These are phyloP conservation scores for Rubia peregrina DNA, from an alignment of 305 asterid species.

Conservation along the genomic window DNA sequence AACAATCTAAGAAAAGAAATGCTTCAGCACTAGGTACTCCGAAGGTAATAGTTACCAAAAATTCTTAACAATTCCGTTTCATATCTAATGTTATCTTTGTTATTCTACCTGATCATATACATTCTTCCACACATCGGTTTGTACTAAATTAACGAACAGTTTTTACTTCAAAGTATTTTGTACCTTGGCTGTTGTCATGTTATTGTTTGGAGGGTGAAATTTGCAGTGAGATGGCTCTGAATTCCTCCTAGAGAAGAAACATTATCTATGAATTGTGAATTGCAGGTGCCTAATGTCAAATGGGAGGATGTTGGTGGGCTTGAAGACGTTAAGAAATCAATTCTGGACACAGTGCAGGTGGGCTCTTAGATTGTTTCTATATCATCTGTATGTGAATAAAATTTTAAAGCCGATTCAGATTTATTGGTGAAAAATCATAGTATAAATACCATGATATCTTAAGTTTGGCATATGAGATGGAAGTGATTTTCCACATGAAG, in stretches of 20 bases:
- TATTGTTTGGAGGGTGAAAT: neutral
- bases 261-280: neutral
- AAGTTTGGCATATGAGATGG: neutral
- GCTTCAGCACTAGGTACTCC: slow-evolving; percentile 97
- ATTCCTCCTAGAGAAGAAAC: slow-evolving; percentile 1
- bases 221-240: neutral
- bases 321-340: slow-evolving; percentile 92
- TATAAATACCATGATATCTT: neutral
- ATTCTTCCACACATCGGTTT: neutral
- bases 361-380: slow-evolving; percentile 13
- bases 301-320: slow-evolving; percentile 99
- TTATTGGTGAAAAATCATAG: neutral
- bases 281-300: slow-evolving; percentile 84
- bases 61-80: neutral
- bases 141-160: neutral
- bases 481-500: neutral
- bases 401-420: neutral
- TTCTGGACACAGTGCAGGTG: slow-evolving; percentile 97
- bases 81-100: slow-evolving; percentile 2
- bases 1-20: slow-evolving; percentile 85
- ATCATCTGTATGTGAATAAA: neutral
- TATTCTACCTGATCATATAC: neutral
- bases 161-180: neutral
- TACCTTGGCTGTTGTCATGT: neutral
- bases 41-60: slow-evolving; percentile 43